These are phyloP conservation scores for Aspergillus tamarii DNA, from an alignment of 2,329 filamentous ascomycete species.

Conservation along the genomic window DNA sequence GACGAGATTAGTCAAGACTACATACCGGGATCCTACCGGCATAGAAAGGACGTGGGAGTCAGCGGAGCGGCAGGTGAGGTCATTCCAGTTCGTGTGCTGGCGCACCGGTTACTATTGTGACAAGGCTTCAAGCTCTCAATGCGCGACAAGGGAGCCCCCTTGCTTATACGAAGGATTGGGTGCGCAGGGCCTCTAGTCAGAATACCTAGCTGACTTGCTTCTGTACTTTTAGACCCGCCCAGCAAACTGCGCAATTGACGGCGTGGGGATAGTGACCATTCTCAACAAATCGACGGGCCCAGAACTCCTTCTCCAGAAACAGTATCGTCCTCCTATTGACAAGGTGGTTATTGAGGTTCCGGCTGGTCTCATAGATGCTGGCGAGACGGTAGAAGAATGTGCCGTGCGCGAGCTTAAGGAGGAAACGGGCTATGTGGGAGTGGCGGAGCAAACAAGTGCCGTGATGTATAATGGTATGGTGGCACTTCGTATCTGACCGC, in stretches of 20 bases:
- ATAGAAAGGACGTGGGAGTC: slow-evolving; percentile 50
- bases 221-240: slow-evolving; percentile 44
- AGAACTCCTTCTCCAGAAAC: slow-evolving; percentile 57
- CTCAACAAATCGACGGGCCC: slow-evolving; percentile 56
- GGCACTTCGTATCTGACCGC: background rate
- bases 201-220: background rate
- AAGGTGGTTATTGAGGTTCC: slow-evolving; percentile 64
- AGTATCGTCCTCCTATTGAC: slow-evolving; percentile 63
- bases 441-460: slow-evolving; percentile 44
- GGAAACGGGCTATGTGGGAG: slow-evolving; percentile 65
- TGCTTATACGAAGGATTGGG: background rate
- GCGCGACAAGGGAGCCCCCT: background rate
- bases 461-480: slow-evolving; percentile 51
- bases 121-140: background rate
- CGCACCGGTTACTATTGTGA: background rate
- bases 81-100: background rate
- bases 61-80: slow-evolving; percentile 45
- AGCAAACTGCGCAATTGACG: slow-evolving; percentile 57
- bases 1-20: slow-evolving; percentile 47
- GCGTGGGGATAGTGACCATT: slow-evolving; percentile 64
- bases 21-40: slow-evolving; percentile 47
- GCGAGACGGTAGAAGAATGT: slow-evolving; percentile 59
- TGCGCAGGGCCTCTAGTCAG: background rate
- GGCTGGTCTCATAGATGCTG: slow-evolving; percentile 61
- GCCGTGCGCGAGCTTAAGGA: slow-evolving; percentile 63